Conservation (phyloP, 192 early-diverging fungal species). For the Mortierella antarctica region DNA sequence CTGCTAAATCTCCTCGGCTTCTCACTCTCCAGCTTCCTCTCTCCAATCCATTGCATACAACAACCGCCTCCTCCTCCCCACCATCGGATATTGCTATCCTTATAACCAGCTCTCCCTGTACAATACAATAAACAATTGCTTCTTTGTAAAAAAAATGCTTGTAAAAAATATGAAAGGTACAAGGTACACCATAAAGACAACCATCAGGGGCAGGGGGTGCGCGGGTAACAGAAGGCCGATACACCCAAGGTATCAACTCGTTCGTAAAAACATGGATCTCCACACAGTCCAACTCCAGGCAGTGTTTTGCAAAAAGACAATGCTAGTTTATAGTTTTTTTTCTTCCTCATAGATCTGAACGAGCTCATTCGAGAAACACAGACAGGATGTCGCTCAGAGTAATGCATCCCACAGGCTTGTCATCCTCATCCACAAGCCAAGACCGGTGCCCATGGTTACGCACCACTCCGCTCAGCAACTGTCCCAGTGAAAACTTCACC, state of each 20-base stretch:
- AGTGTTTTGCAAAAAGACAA: no score
- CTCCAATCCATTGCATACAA: neutral
- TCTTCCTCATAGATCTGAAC: neutral
- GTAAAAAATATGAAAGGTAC: no score
- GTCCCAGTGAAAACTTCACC: conserved; percentile 60
- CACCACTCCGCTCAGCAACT: conserved; percentile 65
- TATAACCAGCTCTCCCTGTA: no score
- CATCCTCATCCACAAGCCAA: conserved; percentile 72
- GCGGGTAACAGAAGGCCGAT: no score
- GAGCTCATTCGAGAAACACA: conserved; percentile 53
- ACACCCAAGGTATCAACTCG: no score
- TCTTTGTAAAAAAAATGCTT: no score
- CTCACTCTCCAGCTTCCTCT: neutral
- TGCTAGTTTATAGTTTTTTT: neutral
- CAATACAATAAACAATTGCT: no score
- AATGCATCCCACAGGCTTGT: conserved; percentile 74
- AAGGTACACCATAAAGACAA: no score
- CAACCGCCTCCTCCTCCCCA: neutral
- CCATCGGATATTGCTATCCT: no score
- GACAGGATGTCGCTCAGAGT: conserved; percentile 75
- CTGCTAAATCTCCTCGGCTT: conserved; percentile 52
- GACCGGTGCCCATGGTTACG: conserved; percentile 65
- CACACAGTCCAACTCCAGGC: no score
- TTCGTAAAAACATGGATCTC: no score
- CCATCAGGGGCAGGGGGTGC: no score